Evolutionary conservation across 1,284 basidiomycete genomes (phyloP).

Genomic region (Malassezia sp.): DNA sequence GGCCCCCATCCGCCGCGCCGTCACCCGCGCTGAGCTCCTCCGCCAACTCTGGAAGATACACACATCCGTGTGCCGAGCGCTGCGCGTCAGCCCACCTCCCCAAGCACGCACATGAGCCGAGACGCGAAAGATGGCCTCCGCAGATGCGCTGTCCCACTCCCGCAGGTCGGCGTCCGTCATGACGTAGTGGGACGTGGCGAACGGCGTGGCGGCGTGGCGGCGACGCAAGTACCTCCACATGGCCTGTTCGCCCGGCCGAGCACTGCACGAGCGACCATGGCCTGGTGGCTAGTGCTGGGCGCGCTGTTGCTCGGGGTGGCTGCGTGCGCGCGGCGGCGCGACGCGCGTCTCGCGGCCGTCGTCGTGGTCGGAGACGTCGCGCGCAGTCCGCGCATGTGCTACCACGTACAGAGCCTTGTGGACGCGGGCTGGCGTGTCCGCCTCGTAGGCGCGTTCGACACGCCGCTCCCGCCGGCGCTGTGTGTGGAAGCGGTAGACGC

Average conservation of each 20-base stretch:
- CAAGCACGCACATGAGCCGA: too few relatives aligned
- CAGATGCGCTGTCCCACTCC: too few relatives aligned
- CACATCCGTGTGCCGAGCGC: not conserved
- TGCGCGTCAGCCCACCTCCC: too few relatives aligned
- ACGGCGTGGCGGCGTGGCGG: too few relatives aligned
- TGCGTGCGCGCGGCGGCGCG: not conserved
- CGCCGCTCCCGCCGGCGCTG: constrained; percentile 24
- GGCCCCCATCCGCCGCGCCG: constrained; percentile 54
- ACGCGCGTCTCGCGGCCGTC: constrained; percentile 55
- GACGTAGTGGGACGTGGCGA: too few relatives aligned
- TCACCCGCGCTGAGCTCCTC: constrained; percentile 64
- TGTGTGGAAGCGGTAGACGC: constrained; percentile 19
- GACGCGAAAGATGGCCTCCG: too few relatives aligned
- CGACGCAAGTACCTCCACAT: too few relatives aligned
- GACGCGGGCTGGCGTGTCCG: constrained; percentile 66
- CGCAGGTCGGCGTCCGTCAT: too few relatives aligned
- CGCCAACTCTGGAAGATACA: constrained; percentile 71
- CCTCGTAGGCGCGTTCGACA: constrained; percentile 63
- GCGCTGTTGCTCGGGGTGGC: not conserved
- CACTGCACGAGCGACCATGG: not conserved
- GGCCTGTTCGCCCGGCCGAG: not conserved
- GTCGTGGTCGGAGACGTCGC: constrained; percentile 93
- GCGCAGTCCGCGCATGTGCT: constrained; percentile 94
- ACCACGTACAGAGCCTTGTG: constrained; percentile 85
- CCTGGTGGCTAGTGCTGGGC: not conserved